These are phyloP conservation scores for Acer yangbiense DNA, from an alignment of 345 rosid genomes.

Conservation along the genomic window DNA sequence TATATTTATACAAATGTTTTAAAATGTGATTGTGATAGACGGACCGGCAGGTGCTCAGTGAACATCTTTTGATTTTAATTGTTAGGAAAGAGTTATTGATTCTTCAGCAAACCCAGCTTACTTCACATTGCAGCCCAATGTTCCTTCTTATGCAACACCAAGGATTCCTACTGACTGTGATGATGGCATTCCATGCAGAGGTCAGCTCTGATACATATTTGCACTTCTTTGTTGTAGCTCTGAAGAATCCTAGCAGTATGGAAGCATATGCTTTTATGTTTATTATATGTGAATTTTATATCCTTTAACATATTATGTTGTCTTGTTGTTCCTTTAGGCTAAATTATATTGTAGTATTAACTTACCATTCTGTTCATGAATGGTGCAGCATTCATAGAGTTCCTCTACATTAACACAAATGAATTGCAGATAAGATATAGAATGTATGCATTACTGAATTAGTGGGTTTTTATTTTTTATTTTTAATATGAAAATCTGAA, in stretches of 20 bases:
- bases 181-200: slow-evolving; percentile 47
- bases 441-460: not conserved
- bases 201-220: slow-evolving; percentile 30
- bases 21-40: slow-evolving; percentile 2
- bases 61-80: slow-evolving; percentile 27
- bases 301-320: not conserved
- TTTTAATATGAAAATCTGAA: not conserved
- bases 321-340: not conserved
- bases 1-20: not conserved
- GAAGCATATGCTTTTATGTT: slow-evolving; percentile 10
- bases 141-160: slow-evolving; percentile 42
- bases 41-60: slow-evolving; percentile 18
- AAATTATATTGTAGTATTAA: not conserved
- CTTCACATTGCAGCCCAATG: slow-evolving; percentile 37
- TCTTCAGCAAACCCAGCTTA: slow-evolving; percentile 39
- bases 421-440: not conserved
- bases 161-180: slow-evolving; percentile 44
- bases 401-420: not conserved
- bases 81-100: slow-evolving; percentile 61
- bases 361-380: not conserved
- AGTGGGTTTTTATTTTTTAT: not conserved
- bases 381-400: not conserved
- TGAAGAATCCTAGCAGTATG: not conserved
- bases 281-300: not conserved
- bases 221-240: not conserved